Evolutionary conservation across 225 moss, liverwort and hornwort species (phyloP).

Genomic region (Pleurozium schreberi): DNA sequence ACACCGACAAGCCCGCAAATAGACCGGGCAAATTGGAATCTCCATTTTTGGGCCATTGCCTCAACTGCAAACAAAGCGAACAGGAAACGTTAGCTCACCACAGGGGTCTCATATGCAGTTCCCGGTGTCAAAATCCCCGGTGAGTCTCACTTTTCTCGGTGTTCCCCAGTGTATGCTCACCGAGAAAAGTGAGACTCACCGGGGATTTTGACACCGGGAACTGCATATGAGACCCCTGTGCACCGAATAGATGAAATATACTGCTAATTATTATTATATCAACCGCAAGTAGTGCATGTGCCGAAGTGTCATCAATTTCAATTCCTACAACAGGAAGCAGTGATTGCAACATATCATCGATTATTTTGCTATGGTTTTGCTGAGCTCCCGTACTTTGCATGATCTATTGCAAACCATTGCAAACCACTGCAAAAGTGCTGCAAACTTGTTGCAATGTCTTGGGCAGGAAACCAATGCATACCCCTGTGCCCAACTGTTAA

Average conservation of each 20-base stretch:
- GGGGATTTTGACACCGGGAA: no score
- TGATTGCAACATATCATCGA: background rate
- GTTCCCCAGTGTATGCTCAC: no score
- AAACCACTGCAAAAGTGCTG: background rate
- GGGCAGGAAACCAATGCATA: no score
- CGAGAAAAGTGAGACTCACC: no score
- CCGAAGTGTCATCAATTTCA: background rate
- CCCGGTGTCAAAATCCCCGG: no score
- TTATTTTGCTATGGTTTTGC: background rate
- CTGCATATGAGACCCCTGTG: no score
- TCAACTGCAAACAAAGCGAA: conserved; percentile 5
- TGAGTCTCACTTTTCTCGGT: no score
- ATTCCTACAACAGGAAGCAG: background rate
- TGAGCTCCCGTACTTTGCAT: background rate
- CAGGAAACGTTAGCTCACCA: background rate
- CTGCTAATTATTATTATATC: background rate
- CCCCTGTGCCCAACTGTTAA: background rate
- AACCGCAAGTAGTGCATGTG: background rate
- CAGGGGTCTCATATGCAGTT: no score
- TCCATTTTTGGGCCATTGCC: conserved; percentile 5
- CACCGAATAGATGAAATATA: background rate
- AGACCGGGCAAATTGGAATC: conserved; percentile 20
- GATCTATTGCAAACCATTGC: background rate
- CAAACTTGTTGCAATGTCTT: background rate
- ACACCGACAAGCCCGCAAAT: background rate